These are phyloP conservation scores for Hypoxylon rubiginosum DNA, from an alignment of 2,329 filamentous ascomycete species.

Conservation along the genomic window DNA sequence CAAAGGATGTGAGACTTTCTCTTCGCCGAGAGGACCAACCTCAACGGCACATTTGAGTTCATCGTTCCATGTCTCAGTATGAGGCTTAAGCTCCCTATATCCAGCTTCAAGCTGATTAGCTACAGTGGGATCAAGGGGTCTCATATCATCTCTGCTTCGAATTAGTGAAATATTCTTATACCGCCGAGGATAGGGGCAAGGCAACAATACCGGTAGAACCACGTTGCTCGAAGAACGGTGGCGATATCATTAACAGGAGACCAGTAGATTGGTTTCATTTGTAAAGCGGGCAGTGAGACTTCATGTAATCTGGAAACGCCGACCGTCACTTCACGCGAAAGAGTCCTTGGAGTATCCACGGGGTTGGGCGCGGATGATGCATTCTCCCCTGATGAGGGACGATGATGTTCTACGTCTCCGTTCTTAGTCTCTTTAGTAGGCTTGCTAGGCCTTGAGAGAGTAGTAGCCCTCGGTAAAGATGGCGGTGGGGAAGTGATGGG, in stretches of 20 bases:
- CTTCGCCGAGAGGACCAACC: slow-evolving; percentile 88
- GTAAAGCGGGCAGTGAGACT: slow-evolving; percentile 82
- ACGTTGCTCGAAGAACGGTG: slow-evolving; percentile 86
- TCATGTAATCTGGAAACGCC: slow-evolving; percentile 91
- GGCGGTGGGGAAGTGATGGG: slow-evolving; percentile 46
- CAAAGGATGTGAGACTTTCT: slow-evolving; percentile 86
- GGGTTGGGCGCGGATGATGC: slow-evolving; percentile 42
- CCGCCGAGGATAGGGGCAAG: neutral
- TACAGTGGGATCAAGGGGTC: slow-evolving; percentile 85
- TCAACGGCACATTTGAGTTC: slow-evolving; percentile 92
- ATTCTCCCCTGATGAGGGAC: slow-evolving; percentile 25
- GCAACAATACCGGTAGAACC: slow-evolving; percentile 83
- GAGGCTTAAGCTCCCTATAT: slow-evolving; percentile 86
- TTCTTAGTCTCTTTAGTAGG: slow-evolving; percentile 43
- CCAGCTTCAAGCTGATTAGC: slow-evolving; percentile 95
- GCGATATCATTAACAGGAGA: slow-evolving; percentile 91
- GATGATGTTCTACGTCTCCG: slow-evolving; percentile 26
- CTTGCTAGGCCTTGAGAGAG: slow-evolving; percentile 33
- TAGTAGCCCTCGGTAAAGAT: slow-evolving; percentile 46
- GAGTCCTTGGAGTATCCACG: slow-evolving; percentile 38
- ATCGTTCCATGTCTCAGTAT: slow-evolving; percentile 93
- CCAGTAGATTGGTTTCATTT: slow-evolving; percentile 99
- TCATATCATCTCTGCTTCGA: slow-evolving; percentile 79
- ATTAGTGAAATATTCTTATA: slow-evolving; percentile 20
- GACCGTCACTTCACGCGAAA: slow-evolving; percentile 76